A percentile compares a stretch with the other conserved stretches of the same genome.
Conservation (phyloP, 345 rosid genomes). For the Mangifera indica region DNA sequence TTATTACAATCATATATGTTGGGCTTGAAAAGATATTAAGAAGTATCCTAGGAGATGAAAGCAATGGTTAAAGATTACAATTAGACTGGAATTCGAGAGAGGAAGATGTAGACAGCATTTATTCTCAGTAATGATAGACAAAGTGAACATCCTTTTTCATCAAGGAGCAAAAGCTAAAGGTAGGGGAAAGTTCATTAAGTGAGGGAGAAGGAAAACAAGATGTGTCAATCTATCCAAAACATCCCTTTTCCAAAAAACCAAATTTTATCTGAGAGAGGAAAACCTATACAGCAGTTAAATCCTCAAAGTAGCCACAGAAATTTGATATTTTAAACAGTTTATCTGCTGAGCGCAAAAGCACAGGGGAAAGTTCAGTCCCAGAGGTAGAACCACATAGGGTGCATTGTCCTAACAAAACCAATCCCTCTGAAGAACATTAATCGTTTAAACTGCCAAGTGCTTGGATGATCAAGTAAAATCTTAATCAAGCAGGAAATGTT, state of each 20-base stretch:
- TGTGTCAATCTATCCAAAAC: neutral
- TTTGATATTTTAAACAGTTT: neutral
- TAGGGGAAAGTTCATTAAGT: neutral
- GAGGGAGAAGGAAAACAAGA: neutral
- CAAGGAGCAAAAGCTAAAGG: neutral
- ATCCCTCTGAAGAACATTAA: neutral
- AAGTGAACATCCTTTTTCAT: no score
- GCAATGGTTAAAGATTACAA: neutral
- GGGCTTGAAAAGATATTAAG: neutral
- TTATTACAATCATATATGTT: neutral
- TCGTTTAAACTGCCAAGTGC: neutral
- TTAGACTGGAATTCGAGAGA: neutral
- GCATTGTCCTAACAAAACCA: neutral
- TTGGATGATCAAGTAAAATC: slow-evolving; percentile 4
- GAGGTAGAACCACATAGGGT: neutral
- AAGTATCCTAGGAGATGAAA: neutral
- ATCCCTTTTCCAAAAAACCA: neutral
- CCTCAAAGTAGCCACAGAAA: neutral
- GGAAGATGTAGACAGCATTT: neutral
- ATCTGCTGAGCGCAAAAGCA: neutral
- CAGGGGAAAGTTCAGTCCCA: neutral
- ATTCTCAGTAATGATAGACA: neutral
- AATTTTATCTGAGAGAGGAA: neutral
- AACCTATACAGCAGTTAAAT: neutral
- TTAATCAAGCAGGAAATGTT: slow-evolving; percentile 14